Conservation (phyloP, 306 rosid species). For the Citrullus colocynthis region DNA sequence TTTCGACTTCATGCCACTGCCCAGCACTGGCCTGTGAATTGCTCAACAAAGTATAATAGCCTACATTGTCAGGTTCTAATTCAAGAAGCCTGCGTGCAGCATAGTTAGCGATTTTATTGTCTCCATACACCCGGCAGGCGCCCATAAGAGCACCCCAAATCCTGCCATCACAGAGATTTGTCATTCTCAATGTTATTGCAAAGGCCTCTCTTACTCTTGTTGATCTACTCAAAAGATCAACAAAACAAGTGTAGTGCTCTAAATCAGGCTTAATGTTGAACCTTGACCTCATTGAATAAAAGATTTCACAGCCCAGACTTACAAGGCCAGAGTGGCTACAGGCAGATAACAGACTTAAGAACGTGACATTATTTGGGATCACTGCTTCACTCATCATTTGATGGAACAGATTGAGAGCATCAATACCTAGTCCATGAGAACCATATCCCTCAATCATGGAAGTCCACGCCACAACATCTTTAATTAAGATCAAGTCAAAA, state of each 20-base stretch:
- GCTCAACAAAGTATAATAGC: background rate
- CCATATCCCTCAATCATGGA: background rate
- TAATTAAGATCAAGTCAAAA: background rate
- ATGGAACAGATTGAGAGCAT: background rate
- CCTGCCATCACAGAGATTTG: background rate
- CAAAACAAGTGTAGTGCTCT: background rate
- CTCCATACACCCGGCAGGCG: background rate
- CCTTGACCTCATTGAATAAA: background rate
- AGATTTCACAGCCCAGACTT: background rate
- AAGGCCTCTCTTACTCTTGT: background rate
- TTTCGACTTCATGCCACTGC: background rate
- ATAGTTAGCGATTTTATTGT: background rate
- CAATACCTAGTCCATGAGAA: background rate
- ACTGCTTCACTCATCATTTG: background rate
- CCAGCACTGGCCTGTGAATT: background rate
- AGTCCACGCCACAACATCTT: background rate
- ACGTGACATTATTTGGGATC: background rate
- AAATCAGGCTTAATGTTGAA: background rate
- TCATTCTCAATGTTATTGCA: background rate
- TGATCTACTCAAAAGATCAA: background rate
- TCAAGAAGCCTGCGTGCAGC: background rate
- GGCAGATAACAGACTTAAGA: background rate
- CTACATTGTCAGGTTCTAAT: background rate
- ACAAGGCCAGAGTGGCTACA: background rate
- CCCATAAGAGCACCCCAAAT: background rate